Evolutionary conservation across 2,329 filamentous ascomycete genomes (phyloP), one percentile per base, ranked within the genome.

Genomic region (Chrysoporthe cubensis): DNA sequence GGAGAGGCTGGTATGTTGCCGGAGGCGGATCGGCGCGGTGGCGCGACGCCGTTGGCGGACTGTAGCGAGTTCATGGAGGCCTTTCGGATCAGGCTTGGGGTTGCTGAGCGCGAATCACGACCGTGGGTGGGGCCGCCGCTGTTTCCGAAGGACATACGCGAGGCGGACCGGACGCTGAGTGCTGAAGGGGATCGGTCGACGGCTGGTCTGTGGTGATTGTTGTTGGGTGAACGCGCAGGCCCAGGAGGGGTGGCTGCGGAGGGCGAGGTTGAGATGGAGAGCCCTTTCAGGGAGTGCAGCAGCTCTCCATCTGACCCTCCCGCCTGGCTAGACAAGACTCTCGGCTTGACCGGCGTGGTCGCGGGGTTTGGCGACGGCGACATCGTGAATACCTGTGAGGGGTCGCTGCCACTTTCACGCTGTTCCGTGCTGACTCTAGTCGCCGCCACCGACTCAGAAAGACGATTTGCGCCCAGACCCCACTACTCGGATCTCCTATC

Each of bases 31-130:
- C 84, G 81, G 48, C 86, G 83, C 1, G 83, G 82, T 11, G 80
- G 78, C 4, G 80, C 76, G 21, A 76, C 75, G 62, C 81, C 82
- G 71, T 78, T 83, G 34, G 78, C 78, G 1, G 85, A 87, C 71
- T 81, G 84, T 50, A 89, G 76, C 43, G 87, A 88, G 75, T 84
- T 88, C 71, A 83, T 82, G 2, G 87, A 89, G 1, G 86, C 81
- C 72, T 88, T 88, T 40, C 85, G 82, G 50, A 86, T 76, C 6
- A 89, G 77, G 0, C 81, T 79, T 1, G 86, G 85, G 2, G 85
- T 86, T 26, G 77, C 78, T 4, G 83, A 81, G 65, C 82, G 79
- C 5, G 84, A 82, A 13, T 80, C 79, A 16, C 80, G 76, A 26
- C 79, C 77, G 34, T 73, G 72, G 9, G 74, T 13, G 50, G 5